These are phyloP conservation scores for Erodium maritimum DNA, from an alignment of 345 rosid species.

Conservation along the genomic window DNA sequence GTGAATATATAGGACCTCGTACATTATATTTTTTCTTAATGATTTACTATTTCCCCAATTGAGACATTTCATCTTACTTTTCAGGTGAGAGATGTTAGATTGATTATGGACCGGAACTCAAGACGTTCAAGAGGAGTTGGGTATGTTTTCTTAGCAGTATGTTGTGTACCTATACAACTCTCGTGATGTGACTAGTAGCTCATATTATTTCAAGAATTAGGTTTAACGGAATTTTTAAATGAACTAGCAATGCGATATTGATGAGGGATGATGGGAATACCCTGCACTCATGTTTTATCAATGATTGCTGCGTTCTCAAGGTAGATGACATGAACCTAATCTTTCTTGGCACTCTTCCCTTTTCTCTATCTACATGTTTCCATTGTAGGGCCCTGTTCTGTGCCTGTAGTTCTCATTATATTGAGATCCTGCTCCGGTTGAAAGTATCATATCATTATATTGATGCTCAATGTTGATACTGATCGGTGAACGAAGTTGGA, in stretches of 20 bases:
- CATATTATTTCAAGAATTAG: slow-evolving; percentile 54
- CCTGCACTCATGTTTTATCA: slow-evolving; percentile 93
- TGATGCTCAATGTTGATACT: slow-evolving; percentile 5
- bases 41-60: background rate
- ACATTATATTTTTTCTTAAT: too few relatives aligned
- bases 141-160: slow-evolving; percentile 33
- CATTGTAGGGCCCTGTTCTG: slow-evolving; percentile 21
- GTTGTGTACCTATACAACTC: slow-evolving; percentile 20
- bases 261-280: slow-evolving; percentile 94
- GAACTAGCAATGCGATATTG: slow-evolving; percentile 93
- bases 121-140: slow-evolving; percentile 97
- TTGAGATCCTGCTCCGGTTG: slow-evolving; percentile 9
- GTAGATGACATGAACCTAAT: slow-evolving; percentile 84
- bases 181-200: slow-evolving; percentile 30
- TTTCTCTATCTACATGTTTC: slow-evolving; percentile 18
- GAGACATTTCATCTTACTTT: slow-evolving; percentile 10
- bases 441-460: background rate
- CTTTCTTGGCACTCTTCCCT: slow-evolving; percentile 25
- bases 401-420: slow-evolving; percentile 22
- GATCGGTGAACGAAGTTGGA: slow-evolving; percentile 13
- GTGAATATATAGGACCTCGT: background rate
- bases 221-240: slow-evolving; percentile 91
- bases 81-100: slow-evolving; percentile 95
- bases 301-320: slow-evolving; percentile 77
- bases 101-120: slow-evolving; percentile 95